Evolutionary conservation across 805 yeast species (phyloP).

Genomic region (Metschnikowia proteae): DNA sequence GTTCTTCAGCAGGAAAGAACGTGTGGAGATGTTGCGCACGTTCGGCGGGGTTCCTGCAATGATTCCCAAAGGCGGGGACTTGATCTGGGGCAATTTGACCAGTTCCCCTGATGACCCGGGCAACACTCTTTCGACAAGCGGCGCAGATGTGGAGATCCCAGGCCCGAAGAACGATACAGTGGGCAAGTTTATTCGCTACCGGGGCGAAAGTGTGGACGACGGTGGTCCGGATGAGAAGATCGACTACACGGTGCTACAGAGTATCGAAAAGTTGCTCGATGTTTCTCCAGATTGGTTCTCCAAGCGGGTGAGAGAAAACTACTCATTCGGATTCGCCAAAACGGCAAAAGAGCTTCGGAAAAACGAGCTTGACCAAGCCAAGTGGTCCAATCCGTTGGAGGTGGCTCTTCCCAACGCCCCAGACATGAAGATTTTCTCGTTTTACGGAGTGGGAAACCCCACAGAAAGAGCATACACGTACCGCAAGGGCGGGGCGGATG

Average conservation of each 20-base stretch:
- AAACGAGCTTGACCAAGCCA: constrained; percentile 68
- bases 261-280: constrained; percentile 61
- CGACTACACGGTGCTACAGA: constrained; percentile 62
- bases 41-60: constrained; percentile 95
- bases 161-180: constrained; percentile 41
- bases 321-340: constrained; percentile 73
- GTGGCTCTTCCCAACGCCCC: constrained; percentile 92
- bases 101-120: constrained; percentile 70
- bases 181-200: constrained; percentile 73
- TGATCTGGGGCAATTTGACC: constrained; percentile 77
- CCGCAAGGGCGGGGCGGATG: constrained; percentile 54
- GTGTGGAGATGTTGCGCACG: constrained; percentile 77
- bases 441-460: constrained; percentile 95
- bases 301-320: constrained; percentile 60
- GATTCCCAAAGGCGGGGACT: constrained; percentile 93
- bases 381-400: constrained; percentile 95
- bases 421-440: constrained; percentile 79
- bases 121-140: constrained; percentile 22
- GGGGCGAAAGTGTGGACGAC: constrained; percentile 10
- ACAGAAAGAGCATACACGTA: constrained; percentile 93
- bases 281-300: constrained; percentile 76
- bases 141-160: constrained; percentile 17
- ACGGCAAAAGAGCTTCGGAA: constrained; percentile 52
- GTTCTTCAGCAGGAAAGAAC: constrained; percentile 84
- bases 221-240: constrained; percentile 23